These are phyloP conservation scores for Diatrype stigma DNA, from an alignment of 2,329 filamentous ascomycete species.

Conservation along the genomic window DNA sequence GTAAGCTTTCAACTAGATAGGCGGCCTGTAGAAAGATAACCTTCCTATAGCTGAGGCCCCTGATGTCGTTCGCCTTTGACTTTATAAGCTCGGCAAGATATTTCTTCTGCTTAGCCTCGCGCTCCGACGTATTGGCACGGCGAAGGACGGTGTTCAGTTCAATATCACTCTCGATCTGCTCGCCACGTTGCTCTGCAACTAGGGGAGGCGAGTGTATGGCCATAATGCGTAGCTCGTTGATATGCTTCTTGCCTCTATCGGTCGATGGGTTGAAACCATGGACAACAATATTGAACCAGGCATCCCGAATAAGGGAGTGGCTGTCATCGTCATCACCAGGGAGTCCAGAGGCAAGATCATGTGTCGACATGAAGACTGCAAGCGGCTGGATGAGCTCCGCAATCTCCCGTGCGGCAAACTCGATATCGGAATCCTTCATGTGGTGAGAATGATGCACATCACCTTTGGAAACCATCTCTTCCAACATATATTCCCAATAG, in stretches of 20 bases:
- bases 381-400: constrained; percentile 81
- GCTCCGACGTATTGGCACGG: constrained; percentile 75
- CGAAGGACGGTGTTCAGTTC: constrained; percentile 92
- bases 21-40: constrained; percentile 89
- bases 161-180: constrained; percentile 91
- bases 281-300: constrained; percentile 97
- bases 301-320: constrained; percentile 74
- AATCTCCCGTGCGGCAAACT: constrained; percentile 82
- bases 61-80: constrained; percentile 72
- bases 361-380: constrained; percentile 73
- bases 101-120: constrained; percentile 76
- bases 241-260: constrained; percentile 66
- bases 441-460: constrained; percentile 74
- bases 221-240: constrained; percentile 75
- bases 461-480: constrained; percentile 84
- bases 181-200: constrained; percentile 78
- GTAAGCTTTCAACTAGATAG: constrained; percentile 81
- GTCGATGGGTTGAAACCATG: constrained; percentile 82
- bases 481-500: constrained; percentile 79
- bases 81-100: constrained; percentile 71
- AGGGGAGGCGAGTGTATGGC: constrained; percentile 84
- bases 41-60: constrained; percentile 80
- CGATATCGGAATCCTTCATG: constrained; percentile 71
- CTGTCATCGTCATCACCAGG: constrained; percentile 59
- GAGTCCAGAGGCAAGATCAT: constrained; percentile 49